Percentiles rank a stretch among this genome's conserved stretches.
Evolutionary conservation across 129 eudicot genomes (phyloP).

Genomic region (Rutidosis leptorrhynchoides): DNA sequence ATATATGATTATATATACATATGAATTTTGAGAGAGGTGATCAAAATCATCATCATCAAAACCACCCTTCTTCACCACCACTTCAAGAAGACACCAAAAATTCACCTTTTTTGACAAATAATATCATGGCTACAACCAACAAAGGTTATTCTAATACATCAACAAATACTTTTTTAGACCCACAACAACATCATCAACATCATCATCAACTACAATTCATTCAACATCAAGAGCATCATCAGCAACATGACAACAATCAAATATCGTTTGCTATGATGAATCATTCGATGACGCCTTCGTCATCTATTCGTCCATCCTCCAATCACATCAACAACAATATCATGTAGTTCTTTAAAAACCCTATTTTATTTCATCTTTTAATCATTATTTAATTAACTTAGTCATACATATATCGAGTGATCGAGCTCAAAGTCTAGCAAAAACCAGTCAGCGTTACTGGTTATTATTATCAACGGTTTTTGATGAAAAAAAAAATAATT

Average conservation of each 20-base stretch:
- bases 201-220: constrained; percentile 34
- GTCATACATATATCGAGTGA: too few species aligned
- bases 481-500: neutral
- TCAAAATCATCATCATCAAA: constrained; percentile 28
- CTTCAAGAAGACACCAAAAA: constrained; percentile 32
- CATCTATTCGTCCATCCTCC: constrained; percentile 40
- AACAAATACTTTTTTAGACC: constrained; percentile 30
- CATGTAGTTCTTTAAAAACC: constrained; percentile 41
- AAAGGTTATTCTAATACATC: constrained; percentile 36
- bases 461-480: neutral
- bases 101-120: constrained; percentile 24
- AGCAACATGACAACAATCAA: constrained; percentile 50
- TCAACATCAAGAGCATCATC: constrained; percentile 47
- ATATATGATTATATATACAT: constrained; percentile 19
- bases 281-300: constrained; percentile 61
- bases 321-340: constrained; percentile 26
- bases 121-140: constrained; percentile 41
- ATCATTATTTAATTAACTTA: neutral
- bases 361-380: neutral
- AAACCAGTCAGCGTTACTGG: neutral
- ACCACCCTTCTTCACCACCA: constrained; percentile 34
- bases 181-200: constrained; percentile 37
- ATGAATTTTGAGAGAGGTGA: constrained; percentile 45
- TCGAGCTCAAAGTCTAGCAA: neutral
- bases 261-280: constrained; percentile 68